Evolutionary conservation across 768 basidiomycete genomes (phyloP).

Genomic region (Leucosporidium yakuticum): DNA sequence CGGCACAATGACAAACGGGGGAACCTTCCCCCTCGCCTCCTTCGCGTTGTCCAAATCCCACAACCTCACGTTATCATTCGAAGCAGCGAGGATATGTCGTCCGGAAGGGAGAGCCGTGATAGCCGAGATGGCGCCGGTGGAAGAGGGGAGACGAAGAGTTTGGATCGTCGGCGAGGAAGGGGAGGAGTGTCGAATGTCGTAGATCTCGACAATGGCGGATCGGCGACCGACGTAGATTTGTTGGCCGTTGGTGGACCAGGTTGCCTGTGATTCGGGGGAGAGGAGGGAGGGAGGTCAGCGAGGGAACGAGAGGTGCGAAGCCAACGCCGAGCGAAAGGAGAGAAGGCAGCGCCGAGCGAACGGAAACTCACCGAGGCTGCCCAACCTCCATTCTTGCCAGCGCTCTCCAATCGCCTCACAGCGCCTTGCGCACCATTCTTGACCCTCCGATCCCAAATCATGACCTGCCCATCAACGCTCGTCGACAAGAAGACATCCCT

Average conservation of each 20-base stretch:
- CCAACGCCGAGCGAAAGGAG: background rate
- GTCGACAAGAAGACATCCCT: conserved; percentile 80
- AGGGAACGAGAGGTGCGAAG: background rate
- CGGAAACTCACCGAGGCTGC: conserved; percentile 78
- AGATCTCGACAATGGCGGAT: conserved; percentile 84
- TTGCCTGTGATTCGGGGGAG: conserved; percentile 58
- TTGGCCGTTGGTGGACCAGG: conserved; percentile 82
- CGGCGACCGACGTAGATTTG: conserved; percentile 87
- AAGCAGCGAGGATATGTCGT: conserved; percentile 84
- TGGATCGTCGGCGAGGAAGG: conserved; percentile 1
- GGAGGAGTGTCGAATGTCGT: conserved; percentile 69
- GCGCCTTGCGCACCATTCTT: conserved; percentile 1
- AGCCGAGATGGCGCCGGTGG: conserved; percentile 86
- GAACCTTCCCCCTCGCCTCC: conserved; percentile 54
- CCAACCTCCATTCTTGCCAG: conserved; percentile 64
- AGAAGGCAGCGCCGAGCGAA: conserved; percentile 8
- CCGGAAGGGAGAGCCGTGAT: conserved; percentile 86
- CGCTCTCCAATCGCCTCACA: conserved; percentile 46
- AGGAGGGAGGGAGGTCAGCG: no score
- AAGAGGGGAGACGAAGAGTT: conserved; percentile 41
- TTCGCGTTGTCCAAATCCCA: conserved; percentile 83
- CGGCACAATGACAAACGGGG: conserved; percentile 85
- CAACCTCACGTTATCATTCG: conserved; percentile 82
- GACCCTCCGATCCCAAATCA: conserved; percentile 81
- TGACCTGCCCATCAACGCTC: conserved; percentile 83